Base-by-base conservation (phyloP, 2,329 filamentous ascomycete species). In the Coniochaeta prunicola region DNA sequence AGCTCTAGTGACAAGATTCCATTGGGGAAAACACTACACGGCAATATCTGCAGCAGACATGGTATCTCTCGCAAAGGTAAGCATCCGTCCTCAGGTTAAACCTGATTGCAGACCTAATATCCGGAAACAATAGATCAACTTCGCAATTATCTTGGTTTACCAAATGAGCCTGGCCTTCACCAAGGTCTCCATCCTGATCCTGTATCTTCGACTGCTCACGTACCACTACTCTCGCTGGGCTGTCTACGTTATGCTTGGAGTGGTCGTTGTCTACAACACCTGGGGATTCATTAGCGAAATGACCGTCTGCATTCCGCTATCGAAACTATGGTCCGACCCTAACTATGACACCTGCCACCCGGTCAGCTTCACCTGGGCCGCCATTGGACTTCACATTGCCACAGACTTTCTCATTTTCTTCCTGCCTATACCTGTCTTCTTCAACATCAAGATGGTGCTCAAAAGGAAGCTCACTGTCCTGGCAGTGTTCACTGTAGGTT, bases 191-290 rank as follows among this genome's bases (percentile, higher is more conserved):
- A 60, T 64, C 53, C 58, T 64, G 4, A 28, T 61, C 15, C 61
- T 64, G 3, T 64, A 64, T 58, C 61, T 62, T 57, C 62, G 61
- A 21, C 57, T 64, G 40, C 59, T 63, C 12, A 59, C 56, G 24
- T 60, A 60, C 59, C 58, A 60, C 19, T 53, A 59, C 56, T 57
- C 59, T 3, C 59, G 62, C 6, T 58, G 54, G 15, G 59, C 59
- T 15, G 58, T 53, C 33, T 59, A 63, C 28, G 53, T 54, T 30
- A 48, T 64, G 31, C 54, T 63, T 24, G 57, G 30, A 38, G 45
- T 58, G 21, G 60, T 62, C 4, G 26, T 42, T 21, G 24, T 59
- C 26, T 59, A 55, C 53, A 58, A 59, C 57, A 26, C 54, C 28
- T 58, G 58, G 59, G 33, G 59, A 45, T n/a, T 62, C 36, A 17